Conservation (phyloP, 768 basidiomycete species). For the Tremella fuciformis region DNA sequence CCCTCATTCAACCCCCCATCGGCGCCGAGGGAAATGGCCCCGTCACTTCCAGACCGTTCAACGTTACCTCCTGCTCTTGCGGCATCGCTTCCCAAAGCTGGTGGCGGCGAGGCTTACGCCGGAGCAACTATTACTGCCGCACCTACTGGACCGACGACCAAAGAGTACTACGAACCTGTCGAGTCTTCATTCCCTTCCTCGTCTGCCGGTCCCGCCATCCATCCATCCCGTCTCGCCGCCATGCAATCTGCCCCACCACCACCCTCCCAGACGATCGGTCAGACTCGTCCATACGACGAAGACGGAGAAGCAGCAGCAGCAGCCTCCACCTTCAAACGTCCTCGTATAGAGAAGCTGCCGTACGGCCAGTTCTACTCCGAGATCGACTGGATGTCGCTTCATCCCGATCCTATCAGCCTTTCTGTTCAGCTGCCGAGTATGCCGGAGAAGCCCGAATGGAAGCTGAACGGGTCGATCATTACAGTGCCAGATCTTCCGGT, state of each 20-base stretch:
- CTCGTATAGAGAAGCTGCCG: slow-evolving; percentile 78
- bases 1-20: neutral
- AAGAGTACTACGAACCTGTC: slow-evolving; percentile 30
- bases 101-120: slow-evolving; percentile 58
- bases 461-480: slow-evolving; percentile 75
- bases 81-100: slow-evolving; percentile 55
- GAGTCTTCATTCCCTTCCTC: slow-evolving; percentile 18
- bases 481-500: slow-evolving; percentile 79
- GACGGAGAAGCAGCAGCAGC: slow-evolving; percentile 58
- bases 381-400: slow-evolving; percentile 80
- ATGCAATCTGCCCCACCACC: slow-evolving; percentile 12
- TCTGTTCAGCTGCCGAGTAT: slow-evolving; percentile 78
- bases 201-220: slow-evolving; percentile 60
- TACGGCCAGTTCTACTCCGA: slow-evolving; percentile 69
- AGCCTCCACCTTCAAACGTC: slow-evolving; percentile 78
- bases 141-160: slow-evolving; percentile 70
- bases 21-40: neutral
- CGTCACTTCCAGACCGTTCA: neutral
- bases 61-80: slow-evolving; percentile 66
- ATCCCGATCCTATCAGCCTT: slow-evolving; percentile 86
- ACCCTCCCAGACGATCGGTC: slow-evolving; percentile 56
- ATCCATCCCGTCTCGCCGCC: slow-evolving; percentile 63
- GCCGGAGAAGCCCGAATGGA: slow-evolving; percentile 85
- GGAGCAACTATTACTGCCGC: slow-evolving; percentile 87
- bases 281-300: slow-evolving; percentile 63